Evolutionary conservation across 805 yeast genomes (phyloP).

Genomic region (Cyberlindnera xylosilytica): DNA sequence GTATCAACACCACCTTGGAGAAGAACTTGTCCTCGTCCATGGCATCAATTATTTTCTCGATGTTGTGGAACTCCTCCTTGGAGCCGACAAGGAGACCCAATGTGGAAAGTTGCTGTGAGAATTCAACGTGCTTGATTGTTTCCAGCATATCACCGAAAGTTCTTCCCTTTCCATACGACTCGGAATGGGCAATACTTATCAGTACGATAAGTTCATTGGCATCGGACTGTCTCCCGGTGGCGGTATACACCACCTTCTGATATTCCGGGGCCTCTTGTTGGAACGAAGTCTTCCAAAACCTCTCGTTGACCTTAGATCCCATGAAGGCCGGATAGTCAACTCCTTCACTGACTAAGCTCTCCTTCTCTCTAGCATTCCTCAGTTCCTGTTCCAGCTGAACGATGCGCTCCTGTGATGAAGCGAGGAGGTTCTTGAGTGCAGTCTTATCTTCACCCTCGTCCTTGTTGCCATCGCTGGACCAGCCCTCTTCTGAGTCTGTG

Average conservation of each 20-base stretch:
- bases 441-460: neutral
- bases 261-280: conserved; percentile 10
- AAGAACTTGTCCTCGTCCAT: conserved; percentile 8
- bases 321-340: neutral
- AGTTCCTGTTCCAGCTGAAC: conserved; percentile 4
- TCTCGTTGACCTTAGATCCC: conserved; percentile 8
- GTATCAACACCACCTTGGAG: conserved; percentile 18
- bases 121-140: conserved; percentile 29
- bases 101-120: conserved; percentile 22
- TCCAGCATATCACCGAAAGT: conserved; percentile 33
- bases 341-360: neutral
- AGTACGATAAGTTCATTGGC: conserved; percentile 14
- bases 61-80: conserved; percentile 11
- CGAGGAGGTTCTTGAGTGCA: conserved; percentile 3
- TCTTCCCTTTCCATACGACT: conserved; percentile 37
- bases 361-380: conserved; percentile 1
- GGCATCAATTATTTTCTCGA: conserved; percentile 10
- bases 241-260: conserved; percentile 11
- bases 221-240: conserved; percentile 4
- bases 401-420: conserved; percentile 5
- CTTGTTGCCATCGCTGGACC: neutral
- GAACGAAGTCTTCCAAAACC: conserved; percentile 6
- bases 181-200: conserved; percentile 26
- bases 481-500: neutral
- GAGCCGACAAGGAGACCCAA: conserved; percentile 21